Evolutionary conservation across 192 early-diverging fungal genomes (phyloP).

Genomic region (Allomyces javanicus): DNA sequence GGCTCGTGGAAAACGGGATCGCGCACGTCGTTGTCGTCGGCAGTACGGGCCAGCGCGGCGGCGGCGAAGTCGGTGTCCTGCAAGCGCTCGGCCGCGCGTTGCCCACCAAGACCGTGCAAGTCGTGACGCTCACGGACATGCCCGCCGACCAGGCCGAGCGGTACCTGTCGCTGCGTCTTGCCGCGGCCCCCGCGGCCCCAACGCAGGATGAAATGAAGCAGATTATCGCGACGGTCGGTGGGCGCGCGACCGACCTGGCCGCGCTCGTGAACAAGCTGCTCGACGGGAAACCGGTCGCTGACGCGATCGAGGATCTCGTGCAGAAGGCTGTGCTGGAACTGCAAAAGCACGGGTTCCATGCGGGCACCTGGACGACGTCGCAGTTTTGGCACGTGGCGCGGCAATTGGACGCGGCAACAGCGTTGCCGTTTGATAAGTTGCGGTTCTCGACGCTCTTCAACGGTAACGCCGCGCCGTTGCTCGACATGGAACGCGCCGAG

Average conservation of each 20-base stretch:
- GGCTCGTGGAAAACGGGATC: background rate
- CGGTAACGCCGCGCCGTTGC: background rate
- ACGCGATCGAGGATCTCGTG: background rate
- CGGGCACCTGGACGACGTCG: background rate
- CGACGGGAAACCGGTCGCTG: background rate
- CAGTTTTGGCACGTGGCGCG: background rate
- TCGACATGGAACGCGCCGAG: background rate
- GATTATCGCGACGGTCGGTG: background rate
- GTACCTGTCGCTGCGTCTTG: background rate
- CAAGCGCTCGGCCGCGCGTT: background rate
- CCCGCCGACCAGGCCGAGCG: background rate
- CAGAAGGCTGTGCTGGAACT: background rate
- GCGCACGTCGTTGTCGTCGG: background rate
- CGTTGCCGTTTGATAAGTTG: background rate
- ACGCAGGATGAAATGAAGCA: background rate
- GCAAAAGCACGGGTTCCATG: background rate
- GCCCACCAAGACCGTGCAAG: background rate
- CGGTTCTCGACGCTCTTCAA: background rate
- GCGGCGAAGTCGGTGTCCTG: background rate
- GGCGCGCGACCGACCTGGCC: background rate
- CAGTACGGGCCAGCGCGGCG: background rate
- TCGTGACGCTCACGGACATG: background rate
- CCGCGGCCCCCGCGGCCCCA: background rate
- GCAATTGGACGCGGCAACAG: background rate
- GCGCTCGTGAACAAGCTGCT: background rate